Evolutionary conservation across 768 basidiomycete genomes (phyloP), one percentile per base, ranked within the genome.

Genomic region (Hydnum rufescens): DNA sequence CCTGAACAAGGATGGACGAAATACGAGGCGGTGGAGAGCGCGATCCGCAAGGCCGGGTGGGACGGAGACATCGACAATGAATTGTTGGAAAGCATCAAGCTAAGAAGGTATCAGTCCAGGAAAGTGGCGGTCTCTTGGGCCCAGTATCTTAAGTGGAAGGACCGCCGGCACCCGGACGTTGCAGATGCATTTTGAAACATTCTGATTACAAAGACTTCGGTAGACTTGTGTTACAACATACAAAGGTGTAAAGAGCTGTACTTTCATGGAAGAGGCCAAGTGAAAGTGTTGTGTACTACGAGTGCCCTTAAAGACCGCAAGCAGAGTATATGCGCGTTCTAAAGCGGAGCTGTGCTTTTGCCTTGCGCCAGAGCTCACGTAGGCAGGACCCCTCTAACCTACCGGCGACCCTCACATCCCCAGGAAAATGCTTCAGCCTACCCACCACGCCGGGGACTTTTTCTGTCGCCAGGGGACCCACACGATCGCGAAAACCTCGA

Each of bases 31-130:
- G 67, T 99, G 34, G 80, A 92, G 59, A 88, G 80, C 59, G 88
- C 90, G 28, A 88, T 97, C 57, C 75, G 77, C 57, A 99, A 99
- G 66, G 86, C 92, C 3, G 95, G 90, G 2, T 97, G 82, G 82
- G 74, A 64, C 53, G 87, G 85, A 1, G 64, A 65, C 49, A 83
- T 92, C 60, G 83, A 79, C 0, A 89, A 93, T 63, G 83, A 83
- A 58, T 65, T 88, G 49, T 71, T 87, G 47, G 71, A 82, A 58
- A 78, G 76, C 61, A 65, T 89, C 58, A 79, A 72, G 62, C 71
- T 93, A 59, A 74, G 81, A 54, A 67, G 87, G 61, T 93, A 89
- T 64, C 87, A 88, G 66, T 84, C 82, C 63, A 75, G 73, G 55
- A 72, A 71, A 62, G 78, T 74, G 64, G 65, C 67, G 22, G 80